These are phyloP conservation scores for Cyclotella kingstonii DNA, from an alignment of 108 stramenopile genomes.

Conservation along the genomic window DNA sequence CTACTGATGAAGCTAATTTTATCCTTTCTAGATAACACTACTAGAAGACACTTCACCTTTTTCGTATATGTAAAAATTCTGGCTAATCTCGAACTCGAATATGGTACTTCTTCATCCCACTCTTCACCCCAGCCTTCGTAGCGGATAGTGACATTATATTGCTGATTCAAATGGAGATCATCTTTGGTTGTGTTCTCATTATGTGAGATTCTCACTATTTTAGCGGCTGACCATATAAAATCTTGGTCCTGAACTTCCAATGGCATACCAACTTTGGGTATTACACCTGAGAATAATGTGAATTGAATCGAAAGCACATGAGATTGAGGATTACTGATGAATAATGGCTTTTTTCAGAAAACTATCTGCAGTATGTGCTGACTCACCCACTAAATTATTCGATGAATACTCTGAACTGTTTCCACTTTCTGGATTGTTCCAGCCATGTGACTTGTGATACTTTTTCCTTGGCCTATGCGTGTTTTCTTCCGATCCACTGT, in stretches of 20 bases:
- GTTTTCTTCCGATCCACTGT: too few species aligned
- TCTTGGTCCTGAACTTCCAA: constrained; percentile 10
- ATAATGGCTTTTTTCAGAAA: too few species aligned
- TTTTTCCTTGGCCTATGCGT: too few species aligned
- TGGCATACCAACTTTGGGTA: constrained; percentile 9
- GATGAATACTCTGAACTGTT: too few species aligned
- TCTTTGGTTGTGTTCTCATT: background rate
- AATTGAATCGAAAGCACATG: too few species aligned
- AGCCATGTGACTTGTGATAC: too few species aligned
- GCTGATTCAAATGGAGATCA: background rate
- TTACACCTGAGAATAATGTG: constrained; percentile 1
- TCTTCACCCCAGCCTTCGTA: constrained; percentile 30
- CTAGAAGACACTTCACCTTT: constrained; percentile 16
- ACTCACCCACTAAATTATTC: too few species aligned
- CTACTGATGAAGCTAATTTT: background rate
- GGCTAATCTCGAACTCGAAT: constrained; percentile 7
- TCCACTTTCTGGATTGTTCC: too few species aligned
- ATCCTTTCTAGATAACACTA: constrained; percentile 7
- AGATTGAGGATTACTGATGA: too few species aligned
- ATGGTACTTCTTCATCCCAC: constrained; percentile 22
- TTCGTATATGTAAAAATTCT: constrained; percentile 22
- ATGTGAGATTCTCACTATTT: constrained; percentile 4
- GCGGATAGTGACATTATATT: constrained; percentile 8
- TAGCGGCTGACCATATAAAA: constrained; percentile 13
- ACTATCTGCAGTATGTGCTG: too few species aligned